Evolutionary conservation across 2,329 filamentous ascomycete species (phyloP).

Genomic region (Pyrenophora seminiperda): DNA sequence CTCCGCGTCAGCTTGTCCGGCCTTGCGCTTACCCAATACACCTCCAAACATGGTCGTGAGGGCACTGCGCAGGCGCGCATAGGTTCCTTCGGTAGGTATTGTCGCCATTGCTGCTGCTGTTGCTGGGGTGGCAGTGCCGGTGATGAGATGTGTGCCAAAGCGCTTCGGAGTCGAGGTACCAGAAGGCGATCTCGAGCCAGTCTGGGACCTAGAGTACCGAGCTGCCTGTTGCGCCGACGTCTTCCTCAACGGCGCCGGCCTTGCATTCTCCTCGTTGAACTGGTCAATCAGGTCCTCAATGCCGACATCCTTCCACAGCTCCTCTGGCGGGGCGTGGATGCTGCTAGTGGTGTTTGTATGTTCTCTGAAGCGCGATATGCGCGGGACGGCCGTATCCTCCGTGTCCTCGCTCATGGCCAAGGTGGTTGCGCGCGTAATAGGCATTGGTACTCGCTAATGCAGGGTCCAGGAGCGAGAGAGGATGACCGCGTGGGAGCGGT

Average conservation of each 20-base stretch:
- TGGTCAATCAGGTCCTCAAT: slow-evolving; percentile 33
- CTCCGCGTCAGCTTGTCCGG: slow-evolving; percentile 28
- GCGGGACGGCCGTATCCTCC: slow-evolving; percentile 27
- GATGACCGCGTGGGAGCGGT: slow-evolving; percentile 1
- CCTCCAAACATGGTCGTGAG: slow-evolving; percentile 33
- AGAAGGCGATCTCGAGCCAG: slow-evolving; percentile 1
- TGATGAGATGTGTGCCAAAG: too few relatives aligned
- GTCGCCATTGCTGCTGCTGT: slow-evolving; percentile 7
- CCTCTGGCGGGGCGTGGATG: slow-evolving; percentile 40
- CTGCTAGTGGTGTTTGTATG: slow-evolving; percentile 38
- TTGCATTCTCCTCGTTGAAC: slow-evolving; percentile 32
- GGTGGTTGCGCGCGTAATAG: slow-evolving; percentile 11
- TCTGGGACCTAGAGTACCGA: slow-evolving; percentile 1
- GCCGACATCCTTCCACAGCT: slow-evolving; percentile 35
- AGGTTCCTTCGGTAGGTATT: slow-evolving; percentile 25
- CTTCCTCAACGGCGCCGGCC: slow-evolving; percentile 18
- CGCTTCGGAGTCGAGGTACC: slow-evolving; percentile 5
- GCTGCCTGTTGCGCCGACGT: slow-evolving; percentile 7
- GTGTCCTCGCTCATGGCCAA: slow-evolving; percentile 24
- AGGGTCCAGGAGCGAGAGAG: neutral
- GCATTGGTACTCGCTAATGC: slow-evolving; percentile 4
- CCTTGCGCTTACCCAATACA: slow-evolving; percentile 42
- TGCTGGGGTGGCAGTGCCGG: slow-evolving; percentile 1
- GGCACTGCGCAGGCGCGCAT: slow-evolving; percentile 37
- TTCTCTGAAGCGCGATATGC: slow-evolving; percentile 36